phyloP scores from a whole-genome alignment of 2,329 filamentous ascomycete species.

The Cladophialophora carrionii region DNA sequence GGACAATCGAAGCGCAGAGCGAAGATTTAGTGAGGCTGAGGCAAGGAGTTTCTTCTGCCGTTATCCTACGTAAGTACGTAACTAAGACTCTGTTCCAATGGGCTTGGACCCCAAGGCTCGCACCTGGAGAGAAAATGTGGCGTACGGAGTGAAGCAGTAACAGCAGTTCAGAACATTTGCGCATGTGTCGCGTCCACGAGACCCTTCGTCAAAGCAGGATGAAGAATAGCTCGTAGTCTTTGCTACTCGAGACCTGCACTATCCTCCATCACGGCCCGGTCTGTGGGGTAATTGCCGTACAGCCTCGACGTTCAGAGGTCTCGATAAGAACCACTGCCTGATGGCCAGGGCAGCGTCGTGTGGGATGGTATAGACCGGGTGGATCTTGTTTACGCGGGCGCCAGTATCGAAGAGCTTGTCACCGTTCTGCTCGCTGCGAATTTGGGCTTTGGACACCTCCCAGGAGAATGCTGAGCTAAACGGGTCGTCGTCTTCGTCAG shows the following conservation, averaged over 20 bases:
- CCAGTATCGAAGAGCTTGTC: conserved; percentile 51
- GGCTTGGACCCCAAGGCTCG: not conserved
- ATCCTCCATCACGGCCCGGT: not conserved
- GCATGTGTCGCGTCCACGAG: not conserved
- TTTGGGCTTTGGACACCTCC: conserved; percentile 47
- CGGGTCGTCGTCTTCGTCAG: conserved; percentile 39
- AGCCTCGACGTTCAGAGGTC: conserved; percentile 58
- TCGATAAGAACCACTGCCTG: conserved; percentile 66
- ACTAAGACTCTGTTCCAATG: not conserved
- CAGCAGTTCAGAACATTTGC: not conserved
- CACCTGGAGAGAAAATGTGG: not conserved
- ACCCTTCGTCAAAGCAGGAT: not conserved
- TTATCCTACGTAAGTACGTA: not conserved
- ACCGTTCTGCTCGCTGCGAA: conserved; percentile 49
- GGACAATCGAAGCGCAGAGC: not conserved
- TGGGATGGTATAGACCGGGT: conserved; percentile 85
- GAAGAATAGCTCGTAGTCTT: not conserved
- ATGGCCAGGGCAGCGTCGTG: conserved; percentile 68
- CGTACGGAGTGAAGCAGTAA: not conserved
- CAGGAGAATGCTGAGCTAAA: conserved; percentile 48
- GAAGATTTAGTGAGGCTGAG: not conserved
- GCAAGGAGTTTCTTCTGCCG: not conserved
- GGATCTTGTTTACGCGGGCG: conserved; percentile 57
- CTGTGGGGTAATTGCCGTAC: not conserved
- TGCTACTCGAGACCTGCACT: not conserved